Conservation (phyloP, 1,284 basidiomycete genomes). For the Lentinula novae-zelandiae region DNA sequence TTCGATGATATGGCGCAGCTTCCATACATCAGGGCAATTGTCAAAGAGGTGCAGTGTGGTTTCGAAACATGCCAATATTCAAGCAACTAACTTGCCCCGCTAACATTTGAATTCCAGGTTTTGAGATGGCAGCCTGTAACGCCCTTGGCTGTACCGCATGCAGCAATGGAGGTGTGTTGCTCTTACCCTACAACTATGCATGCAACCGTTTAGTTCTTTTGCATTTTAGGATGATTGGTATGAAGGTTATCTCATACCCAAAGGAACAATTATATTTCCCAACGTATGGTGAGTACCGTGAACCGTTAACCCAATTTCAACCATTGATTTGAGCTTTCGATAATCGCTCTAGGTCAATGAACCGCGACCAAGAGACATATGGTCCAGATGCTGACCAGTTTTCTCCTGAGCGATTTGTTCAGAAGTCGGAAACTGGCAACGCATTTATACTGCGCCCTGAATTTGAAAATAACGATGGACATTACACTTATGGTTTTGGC, state of each 20-base stretch:
- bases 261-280: neutral
- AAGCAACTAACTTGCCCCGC: too few species aligned
- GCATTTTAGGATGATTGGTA: conserved; percentile 7
- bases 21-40: conserved; percentile 4
- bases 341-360: conserved; percentile 4
- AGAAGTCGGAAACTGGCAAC: neutral
- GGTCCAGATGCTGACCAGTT: conserved; percentile 7
- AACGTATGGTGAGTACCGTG: conserved; percentile 3
- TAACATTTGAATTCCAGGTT: neutral
- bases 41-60: conserved; percentile 3
- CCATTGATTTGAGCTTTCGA: neutral
- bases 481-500: conserved; percentile 9
- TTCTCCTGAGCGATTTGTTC: conserved; percentile 2
- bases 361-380: conserved; percentile 4
- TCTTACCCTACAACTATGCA: too few species aligned
- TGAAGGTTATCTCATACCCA: conserved; percentile 8
- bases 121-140: neutral
- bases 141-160: neutral
- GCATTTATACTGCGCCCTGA: neutral
- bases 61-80: neutral
- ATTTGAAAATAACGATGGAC: conserved; percentile 1
- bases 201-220: neutral
- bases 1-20: conserved; percentile 4
- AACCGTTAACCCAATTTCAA: neutral
- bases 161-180: neutral